These are phyloP conservation scores for Exophiala lecanii-corni DNA, from an alignment of 2,329 filamentous ascomycete genomes.

Conservation along the genomic window DNA sequence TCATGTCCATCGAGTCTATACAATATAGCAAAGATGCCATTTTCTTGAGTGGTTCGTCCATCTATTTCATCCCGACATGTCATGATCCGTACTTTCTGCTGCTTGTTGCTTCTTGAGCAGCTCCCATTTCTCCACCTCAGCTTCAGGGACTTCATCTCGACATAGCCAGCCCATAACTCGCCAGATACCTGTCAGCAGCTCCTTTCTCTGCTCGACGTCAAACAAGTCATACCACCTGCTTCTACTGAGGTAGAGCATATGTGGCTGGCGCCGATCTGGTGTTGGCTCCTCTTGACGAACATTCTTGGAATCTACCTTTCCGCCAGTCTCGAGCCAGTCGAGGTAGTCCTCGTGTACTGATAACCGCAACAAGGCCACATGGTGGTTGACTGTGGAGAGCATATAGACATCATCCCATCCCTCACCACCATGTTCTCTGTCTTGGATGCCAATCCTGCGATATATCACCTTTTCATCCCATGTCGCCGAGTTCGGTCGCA, in stretches of 20 bases:
- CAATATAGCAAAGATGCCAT: too few relatives aligned
- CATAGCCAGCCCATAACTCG: conserved; percentile 53
- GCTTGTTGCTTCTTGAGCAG: conserved; percentile 6
- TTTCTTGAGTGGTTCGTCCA: too few relatives aligned
- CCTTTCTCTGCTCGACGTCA: conserved; percentile 48
- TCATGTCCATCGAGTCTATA: too few relatives aligned
- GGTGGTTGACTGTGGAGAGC: conserved; percentile 46
- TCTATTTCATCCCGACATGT: too few relatives aligned
- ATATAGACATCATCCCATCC: conserved; percentile 21
- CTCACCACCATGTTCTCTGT: conserved; percentile 7
- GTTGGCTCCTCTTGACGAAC: background rate
- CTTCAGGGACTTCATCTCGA: conserved; percentile 28
- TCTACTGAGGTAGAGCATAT: conserved; percentile 49
- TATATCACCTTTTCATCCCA: conserved; percentile 27
- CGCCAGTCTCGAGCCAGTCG: conserved; percentile 48
- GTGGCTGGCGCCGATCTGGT: conserved; percentile 20
- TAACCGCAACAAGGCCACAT: conserved; percentile 56
- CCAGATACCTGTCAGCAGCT: conserved; percentile 56
- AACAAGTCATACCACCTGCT: conserved; percentile 59
- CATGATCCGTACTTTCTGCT: conserved; percentile 7
- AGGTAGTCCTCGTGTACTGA: conserved; percentile 54
- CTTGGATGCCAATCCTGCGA: conserved; percentile 19
- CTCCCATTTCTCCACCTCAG: conserved; percentile 22
- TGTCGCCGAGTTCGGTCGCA: conserved; percentile 19
- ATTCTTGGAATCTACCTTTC: conserved; percentile 18